Evolutionary conservation across 1,139 yeast species (phyloP).

Genomic region (Geotrichum histeridarum): DNA sequence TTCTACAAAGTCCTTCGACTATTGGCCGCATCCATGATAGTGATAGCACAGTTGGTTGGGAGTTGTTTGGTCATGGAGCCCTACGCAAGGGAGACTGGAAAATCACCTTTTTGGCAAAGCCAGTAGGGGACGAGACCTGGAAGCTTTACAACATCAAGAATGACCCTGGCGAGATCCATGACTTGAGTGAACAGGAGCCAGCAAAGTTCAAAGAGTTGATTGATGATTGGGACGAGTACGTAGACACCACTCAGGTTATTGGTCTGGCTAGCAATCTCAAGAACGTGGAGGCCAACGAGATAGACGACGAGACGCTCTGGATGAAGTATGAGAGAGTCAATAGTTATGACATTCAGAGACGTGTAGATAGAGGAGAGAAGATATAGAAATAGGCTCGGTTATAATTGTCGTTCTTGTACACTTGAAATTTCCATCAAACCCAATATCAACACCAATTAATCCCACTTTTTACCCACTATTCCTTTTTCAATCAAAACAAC

Average conservation of each 20-base stretch:
- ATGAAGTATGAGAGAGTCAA: slow-evolving; percentile 23
- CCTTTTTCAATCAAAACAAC: neutral
- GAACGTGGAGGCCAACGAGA: slow-evolving; percentile 20
- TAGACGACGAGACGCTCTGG: slow-evolving; percentile 26
- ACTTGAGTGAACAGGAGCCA: slow-evolving; percentile 39
- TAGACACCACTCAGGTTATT: slow-evolving; percentile 51
- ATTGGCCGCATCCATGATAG: slow-evolving; percentile 18
- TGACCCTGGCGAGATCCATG: slow-evolving; percentile 49
- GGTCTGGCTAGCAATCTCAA: slow-evolving; percentile 33
- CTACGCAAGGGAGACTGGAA: slow-evolving; percentile 49
- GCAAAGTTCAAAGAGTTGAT: slow-evolving; percentile 41
- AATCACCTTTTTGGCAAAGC: slow-evolving; percentile 47
- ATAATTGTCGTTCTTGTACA: no score
- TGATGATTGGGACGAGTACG: slow-evolving; percentile 50
- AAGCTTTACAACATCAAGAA: slow-evolving; percentile 43
- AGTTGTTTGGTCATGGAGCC: slow-evolving; percentile 53
- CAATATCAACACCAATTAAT: no score
- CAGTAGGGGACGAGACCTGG: slow-evolving; percentile 49
- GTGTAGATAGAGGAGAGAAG: slow-evolving; percentile 6
- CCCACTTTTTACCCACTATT: no score
- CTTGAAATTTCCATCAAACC: no score
- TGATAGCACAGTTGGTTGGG: slow-evolving; percentile 54
- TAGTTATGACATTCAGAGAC: slow-evolving; percentile 12
- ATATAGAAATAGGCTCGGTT: neutral
- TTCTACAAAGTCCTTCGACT: slow-evolving; percentile 16